Evolutionary conservation across 345 rosid genomes (phyloP), one percentile per base, ranked within the genome.

Genomic region (Salix dunnii): DNA sequence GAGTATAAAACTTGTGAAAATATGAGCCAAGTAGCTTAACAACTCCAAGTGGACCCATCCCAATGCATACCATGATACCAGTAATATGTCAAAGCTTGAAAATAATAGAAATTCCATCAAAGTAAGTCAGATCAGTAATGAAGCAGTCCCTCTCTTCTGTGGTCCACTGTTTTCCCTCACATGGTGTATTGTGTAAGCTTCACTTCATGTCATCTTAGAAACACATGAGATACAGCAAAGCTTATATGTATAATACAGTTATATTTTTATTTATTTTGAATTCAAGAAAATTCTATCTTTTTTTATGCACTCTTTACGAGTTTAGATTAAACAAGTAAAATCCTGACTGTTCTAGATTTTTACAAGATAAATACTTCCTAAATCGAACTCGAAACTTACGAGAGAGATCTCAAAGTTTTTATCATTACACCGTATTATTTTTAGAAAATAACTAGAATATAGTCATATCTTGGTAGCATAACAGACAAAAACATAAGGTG

Each of bases 141-240:
- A 72, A 51, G 28, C 48, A n/a, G 71, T 40, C 68, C 23, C 36
- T 78, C 31, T 71, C 61, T 48, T 65, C 61, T 33, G 49, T 33
- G 75, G 71, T 70, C 76, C 76, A 68, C 63, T 62, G 62, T 42
- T 66, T 46, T 58, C 55, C 43, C 84, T 72, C 89, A 81, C 84
- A 83, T 84, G 89, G 79, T 67, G 64, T 63, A 23, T 33, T 70
- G 85, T 77, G 86, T 75, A 82, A 68, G 76, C 84, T 74, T 82
- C 84, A 84, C 87, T 82, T 81, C 40, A 40, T 77, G 28, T 21
- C 72, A 73, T 81, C 79, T 48, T 68, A n/a, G 42, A 13, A 65
- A 73, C 87, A 85, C 88, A 81, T 85, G 86, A 77, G 28, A 71
- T 62, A 67, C 85, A 81, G 82, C 82, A 69, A 61, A 76, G 63